Evolutionary conservation across 805 yeast species (phyloP).

Genomic region (Starmera dryadoides): DNA sequence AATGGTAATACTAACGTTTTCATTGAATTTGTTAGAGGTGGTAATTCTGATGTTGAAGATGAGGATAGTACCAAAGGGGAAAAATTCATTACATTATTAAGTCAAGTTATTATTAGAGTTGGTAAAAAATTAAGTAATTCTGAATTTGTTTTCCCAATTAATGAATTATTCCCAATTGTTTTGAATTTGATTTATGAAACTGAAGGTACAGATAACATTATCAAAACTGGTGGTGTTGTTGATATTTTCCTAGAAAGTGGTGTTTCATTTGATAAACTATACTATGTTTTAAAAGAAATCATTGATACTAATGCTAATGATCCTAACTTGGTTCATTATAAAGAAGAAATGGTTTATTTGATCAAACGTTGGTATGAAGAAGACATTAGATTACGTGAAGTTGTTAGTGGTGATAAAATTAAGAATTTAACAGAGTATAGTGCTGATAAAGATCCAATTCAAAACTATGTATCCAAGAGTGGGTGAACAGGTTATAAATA

Average conservation of each 20-base stretch:
- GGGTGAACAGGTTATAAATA: too few relatives aligned
- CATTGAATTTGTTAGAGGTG: not conserved
- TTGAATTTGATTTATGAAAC: slow-evolving; percentile 45
- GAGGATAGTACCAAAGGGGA: slow-evolving; percentile 8
- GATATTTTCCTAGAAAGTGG: slow-evolving; percentile 61
- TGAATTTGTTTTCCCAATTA: slow-evolving; percentile 76
- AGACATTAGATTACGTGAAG: slow-evolving; percentile 57
- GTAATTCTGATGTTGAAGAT: slow-evolving; percentile 1
- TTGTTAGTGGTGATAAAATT: slow-evolving; percentile 40
- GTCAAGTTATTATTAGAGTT: slow-evolving; percentile 27
- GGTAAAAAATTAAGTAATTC: slow-evolving; percentile 62
- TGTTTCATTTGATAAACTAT: slow-evolving; percentile 55
- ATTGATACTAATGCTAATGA: slow-evolving; percentile 54
- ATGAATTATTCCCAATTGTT: slow-evolving; percentile 59
- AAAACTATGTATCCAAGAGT: slow-evolving; percentile 24
- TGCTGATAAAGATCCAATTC: slow-evolving; percentile 50
- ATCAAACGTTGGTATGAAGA: slow-evolving; percentile 60
- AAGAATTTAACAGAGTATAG: slow-evolving; percentile 37
- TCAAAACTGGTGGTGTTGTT: slow-evolving; percentile 43
- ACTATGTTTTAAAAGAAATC: slow-evolving; percentile 54
- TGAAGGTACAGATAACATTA: slow-evolving; percentile 30
- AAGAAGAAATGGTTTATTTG: slow-evolving; percentile 55
- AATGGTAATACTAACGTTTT: not conserved
- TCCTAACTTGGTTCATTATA: slow-evolving; percentile 38
- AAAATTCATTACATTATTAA: slow-evolving; percentile 8